Base-by-base conservation (phyloP, 2,329 filamentous ascomycete species). In the Pezicula radicicola region DNA sequence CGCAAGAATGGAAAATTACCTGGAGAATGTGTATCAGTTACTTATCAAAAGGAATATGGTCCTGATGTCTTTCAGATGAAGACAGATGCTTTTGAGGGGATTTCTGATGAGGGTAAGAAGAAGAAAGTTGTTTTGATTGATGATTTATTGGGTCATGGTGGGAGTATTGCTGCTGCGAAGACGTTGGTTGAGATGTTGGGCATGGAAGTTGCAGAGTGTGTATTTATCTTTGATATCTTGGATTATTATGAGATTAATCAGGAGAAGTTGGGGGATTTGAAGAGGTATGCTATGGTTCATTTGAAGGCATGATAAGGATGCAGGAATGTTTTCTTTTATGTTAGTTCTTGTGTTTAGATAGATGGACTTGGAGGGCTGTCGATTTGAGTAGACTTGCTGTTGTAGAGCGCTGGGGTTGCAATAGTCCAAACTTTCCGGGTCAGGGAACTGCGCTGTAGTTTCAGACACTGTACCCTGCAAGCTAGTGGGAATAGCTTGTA, bases 61-160 rank as follows among this genome's bases (percentile, higher is more conserved):
- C 81, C 85, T 70, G 93, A 97, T 70, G 85, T 86, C 68, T 97
- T 97, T 76, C 89, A 97, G 80, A 94, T 97, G 79, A 93, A 97
- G 77, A 76, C 81, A 61, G 91, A 87, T 69, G 85, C 87, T 40
- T 61, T 61, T 48, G 59, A 61, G 19, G 55, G 57, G 1, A 50
- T 58, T 15, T 86, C 96, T 67, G 85, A 87, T 73, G 78, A 81
- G 40, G 91, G 91, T 40, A 89, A 95, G 75, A 91, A 87, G 72
- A 89, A 96, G 75, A 91, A 87, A 72, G 92, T 96, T 52, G 76
- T 97, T 53, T 80, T 97, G 60, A 89, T 97, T 25, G 93, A 97
- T 72, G 93, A 97, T 70, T 94, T 97, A 66, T 96, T 97, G 73
- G 93, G 93, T 50, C 97, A 92, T 58, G 92, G 92, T 72, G 92